These are phyloP conservation scores for Acanthamoeba castellanii DNA, from an alignment of 208 protist genomes.

Conservation along the genomic window DNA sequence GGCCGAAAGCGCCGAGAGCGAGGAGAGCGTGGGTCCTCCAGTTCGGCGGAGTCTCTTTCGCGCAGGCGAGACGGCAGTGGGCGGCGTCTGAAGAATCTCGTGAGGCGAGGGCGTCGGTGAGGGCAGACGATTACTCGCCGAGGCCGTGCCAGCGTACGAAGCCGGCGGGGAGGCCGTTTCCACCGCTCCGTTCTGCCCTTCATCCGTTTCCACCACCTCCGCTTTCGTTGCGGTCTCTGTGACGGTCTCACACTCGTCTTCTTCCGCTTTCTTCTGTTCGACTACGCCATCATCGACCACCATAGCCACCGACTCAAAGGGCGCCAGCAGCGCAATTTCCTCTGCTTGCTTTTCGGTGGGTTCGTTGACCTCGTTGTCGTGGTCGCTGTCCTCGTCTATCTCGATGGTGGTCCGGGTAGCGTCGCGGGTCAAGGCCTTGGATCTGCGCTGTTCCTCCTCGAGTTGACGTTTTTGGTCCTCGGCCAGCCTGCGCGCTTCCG, in stretches of 20 bases:
- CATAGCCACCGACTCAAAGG: no score
- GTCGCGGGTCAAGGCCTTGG: background rate
- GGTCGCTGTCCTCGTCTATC: slow-evolving; percentile 11
- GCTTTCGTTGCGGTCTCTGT: no score
- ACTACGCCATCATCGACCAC: no score
- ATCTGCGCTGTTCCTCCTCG: slow-evolving; percentile 20
- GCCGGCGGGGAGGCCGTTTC: background rate
- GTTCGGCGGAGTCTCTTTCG: background rate
- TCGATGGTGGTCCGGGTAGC: background rate
- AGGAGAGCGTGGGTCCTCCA: background rate
- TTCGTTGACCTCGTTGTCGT: background rate
- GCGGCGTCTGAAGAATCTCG: background rate
- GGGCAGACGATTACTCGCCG: background rate
- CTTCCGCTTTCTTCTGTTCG: no score
- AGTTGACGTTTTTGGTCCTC: background rate
- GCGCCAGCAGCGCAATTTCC: no score
- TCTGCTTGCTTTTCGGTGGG: no score
- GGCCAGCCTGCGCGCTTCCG: slow-evolving; percentile 18
- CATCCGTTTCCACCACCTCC: background rate
- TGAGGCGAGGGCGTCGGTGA: background rate
- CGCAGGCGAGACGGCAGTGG: background rate
- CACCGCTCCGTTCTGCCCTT: background rate
- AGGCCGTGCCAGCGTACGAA: background rate
- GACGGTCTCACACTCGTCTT: background rate
- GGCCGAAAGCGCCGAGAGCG: slow-evolving; percentile 2